Percentiles rank a stretch among this genome's conserved stretches.
Evolutionary conservation across 352 stramenopile species (phyloP).

Genomic region (Aphanomyces euteiches): DNA sequence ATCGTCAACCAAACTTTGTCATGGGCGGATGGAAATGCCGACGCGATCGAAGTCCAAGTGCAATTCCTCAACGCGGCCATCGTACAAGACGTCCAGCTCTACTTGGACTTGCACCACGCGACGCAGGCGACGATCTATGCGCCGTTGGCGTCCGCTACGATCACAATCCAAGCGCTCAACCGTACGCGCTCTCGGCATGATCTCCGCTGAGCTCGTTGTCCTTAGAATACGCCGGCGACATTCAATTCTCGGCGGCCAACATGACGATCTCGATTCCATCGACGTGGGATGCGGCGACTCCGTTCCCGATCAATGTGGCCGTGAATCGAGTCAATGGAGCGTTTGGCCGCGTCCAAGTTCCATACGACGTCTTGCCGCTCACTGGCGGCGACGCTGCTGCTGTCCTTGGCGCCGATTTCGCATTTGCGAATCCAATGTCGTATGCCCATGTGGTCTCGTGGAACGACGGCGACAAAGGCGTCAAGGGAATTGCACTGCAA

Average conservation of each 20-base stretch:
- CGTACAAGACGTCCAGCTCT: constrained; percentile 12
- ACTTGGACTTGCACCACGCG: constrained; percentile 2
- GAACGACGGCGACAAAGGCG: constrained; percentile 36
- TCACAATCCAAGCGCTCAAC: constrained; percentile 25
- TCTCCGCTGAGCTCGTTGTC: neutral
- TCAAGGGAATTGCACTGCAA: constrained; percentile 44
- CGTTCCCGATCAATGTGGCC: constrained; percentile 44
- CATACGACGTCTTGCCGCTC: constrained; percentile 36
- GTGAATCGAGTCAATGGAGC: constrained; percentile 40
- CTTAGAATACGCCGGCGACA: constrained; percentile 34
- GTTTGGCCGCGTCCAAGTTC: constrained; percentile 20
- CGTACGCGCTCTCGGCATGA: neutral
- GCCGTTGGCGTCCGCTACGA: neutral
- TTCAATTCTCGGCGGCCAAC: constrained; percentile 40
- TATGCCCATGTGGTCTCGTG: constrained; percentile 31
- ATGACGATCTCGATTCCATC: constrained; percentile 8
- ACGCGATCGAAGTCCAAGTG: constrained; percentile 51
- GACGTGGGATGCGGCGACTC: constrained; percentile 51
- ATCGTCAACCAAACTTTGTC: constrained; percentile 36
- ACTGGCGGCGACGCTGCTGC: constrained; percentile 38
- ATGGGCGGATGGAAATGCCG: constrained; percentile 52
- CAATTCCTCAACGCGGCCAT: constrained; percentile 24
- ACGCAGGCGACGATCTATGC: neutral
- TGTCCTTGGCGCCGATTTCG: constrained; percentile 39
- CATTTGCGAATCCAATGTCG: constrained; percentile 37